A percentile compares a stretch with the other conserved stretches of the same genome.
These are phyloP conservation scores for Coelastrella sp. DNA, from an alignment of 139 green algal species.

Conservation along the genomic window DNA sequence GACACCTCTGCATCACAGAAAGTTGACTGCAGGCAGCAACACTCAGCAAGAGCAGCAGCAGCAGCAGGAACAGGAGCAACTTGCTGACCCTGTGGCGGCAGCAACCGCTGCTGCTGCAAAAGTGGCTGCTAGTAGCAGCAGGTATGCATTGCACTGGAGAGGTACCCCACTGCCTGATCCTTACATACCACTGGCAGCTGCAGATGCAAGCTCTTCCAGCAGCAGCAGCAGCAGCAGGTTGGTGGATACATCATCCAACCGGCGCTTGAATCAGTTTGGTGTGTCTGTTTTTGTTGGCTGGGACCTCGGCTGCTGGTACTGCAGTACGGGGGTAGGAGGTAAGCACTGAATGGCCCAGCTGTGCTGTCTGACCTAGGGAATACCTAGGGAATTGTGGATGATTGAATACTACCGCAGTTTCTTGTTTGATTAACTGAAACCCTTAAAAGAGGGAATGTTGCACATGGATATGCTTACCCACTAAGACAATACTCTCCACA, in stretches of 20 bases:
- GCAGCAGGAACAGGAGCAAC: background rate
- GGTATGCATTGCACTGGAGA: slow-evolving; percentile 7
- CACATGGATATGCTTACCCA: no score
- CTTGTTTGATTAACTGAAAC: no score
- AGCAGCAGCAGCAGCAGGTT: background rate
- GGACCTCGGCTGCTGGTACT: slow-evolving; percentile 40
- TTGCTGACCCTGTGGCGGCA: background rate
- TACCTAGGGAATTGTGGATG: no score
- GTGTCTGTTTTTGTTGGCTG: background rate
- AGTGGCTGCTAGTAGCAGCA: background rate
- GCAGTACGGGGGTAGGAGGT: background rate
- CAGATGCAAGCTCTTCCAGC: slow-evolving; percentile 7
- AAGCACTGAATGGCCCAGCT: background rate
- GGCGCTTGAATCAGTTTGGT: background rate
- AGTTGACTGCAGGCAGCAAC: slow-evolving; percentile 10
- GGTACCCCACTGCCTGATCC: background rate
- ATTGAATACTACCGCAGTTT: no score
- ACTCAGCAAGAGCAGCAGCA: background rate
- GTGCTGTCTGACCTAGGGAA: background rate
- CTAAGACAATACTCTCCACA: no score
- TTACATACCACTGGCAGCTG: background rate
- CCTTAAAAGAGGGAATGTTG: no score
- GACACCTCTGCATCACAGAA: background rate
- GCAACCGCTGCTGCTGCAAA: background rate
- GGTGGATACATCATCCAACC: background rate